phyloP scores from a whole-genome alignment of 2,329 filamentous ascomycete species.

The Sporothrix phasma region DNA sequence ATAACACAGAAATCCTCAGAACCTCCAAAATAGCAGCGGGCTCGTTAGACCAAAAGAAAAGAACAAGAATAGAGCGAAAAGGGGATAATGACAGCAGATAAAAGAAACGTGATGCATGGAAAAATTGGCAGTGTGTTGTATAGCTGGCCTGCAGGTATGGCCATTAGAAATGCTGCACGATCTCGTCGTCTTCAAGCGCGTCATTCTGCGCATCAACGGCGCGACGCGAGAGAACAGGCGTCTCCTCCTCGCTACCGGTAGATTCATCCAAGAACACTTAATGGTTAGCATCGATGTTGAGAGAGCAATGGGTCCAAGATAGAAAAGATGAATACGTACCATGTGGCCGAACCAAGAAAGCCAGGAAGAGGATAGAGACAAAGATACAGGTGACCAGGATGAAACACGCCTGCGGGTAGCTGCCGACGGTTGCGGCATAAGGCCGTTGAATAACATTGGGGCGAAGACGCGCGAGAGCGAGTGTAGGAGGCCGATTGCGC shows the following conservation, averaged over 20 bases:
- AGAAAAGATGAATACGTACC: conserved; percentile 43
- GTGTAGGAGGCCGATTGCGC: conserved; percentile 78
- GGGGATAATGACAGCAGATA: neutral
- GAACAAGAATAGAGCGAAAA: neutral
- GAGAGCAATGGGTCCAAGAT: neutral
- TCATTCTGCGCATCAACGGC: conserved; percentile 4
- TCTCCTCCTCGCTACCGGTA: neutral
- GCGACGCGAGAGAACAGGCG: neutral
- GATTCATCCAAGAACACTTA: conserved; percentile 5
- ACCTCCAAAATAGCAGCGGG: no score
- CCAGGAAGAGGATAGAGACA: conserved; percentile 51
- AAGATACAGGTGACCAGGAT: conserved; percentile 62
- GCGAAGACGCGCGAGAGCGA: conserved; percentile 68
- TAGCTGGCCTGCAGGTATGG: neutral
- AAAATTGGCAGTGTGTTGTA: neutral
- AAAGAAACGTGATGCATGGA: neutral
- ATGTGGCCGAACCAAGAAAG: conserved; percentile 62
- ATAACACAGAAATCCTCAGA: neutral
- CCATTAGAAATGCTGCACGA: conserved; percentile 20
- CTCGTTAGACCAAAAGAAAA: no score
- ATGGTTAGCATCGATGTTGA: neutral
- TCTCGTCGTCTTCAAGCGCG: conserved; percentile 19
- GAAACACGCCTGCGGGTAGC: conserved; percentile 74
- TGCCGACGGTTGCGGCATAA: conserved; percentile 77
- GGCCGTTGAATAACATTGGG: conserved; percentile 73